These are phyloP conservation scores for Populus hybrid DNA, from an alignment of 441 rosid genomes.

Conservation along the genomic window DNA sequence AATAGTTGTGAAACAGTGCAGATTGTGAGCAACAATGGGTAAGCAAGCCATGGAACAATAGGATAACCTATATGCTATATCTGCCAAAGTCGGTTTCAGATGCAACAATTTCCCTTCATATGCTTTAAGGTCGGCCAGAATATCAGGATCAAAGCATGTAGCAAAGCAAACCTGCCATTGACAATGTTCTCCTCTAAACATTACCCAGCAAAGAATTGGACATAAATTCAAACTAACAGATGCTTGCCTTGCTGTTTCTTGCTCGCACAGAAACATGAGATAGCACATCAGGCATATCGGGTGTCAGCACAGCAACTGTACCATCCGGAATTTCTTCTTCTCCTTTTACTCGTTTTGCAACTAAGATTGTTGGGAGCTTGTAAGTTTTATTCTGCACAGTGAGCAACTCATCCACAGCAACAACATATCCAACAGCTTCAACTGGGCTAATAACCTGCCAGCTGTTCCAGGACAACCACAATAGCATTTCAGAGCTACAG, in stretches of 20 bases:
- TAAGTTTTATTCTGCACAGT: slow-evolving; percentile 60
- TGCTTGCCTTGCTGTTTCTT: slow-evolving; percentile 65
- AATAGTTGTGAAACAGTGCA: background rate
- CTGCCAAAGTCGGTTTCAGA: slow-evolving; percentile 70
- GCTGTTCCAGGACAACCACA: slow-evolving; percentile 44
- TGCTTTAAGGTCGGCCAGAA: slow-evolving; percentile 49
- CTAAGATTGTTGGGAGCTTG: slow-evolving; percentile 56
- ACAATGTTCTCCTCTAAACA: slow-evolving; percentile 3
- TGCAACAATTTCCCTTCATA: slow-evolving; percentile 67
- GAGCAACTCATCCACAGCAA: slow-evolving; percentile 50
- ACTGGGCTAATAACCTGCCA: slow-evolving; percentile 89
- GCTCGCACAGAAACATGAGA: slow-evolving; percentile 88
- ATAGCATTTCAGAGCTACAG: slow-evolving; percentile 25
- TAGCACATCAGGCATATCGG: slow-evolving; percentile 73
- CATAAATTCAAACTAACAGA: background rate
- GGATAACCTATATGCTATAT: slow-evolving; percentile 58
- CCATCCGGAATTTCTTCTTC: slow-evolving; percentile 87
- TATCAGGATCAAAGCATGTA: slow-evolving; percentile 70
- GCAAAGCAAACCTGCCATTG: slow-evolving; percentile 78
- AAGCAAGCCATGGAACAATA: slow-evolving; percentile 7
- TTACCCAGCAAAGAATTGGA: background rate
- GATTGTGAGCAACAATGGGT: background rate
- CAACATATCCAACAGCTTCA: slow-evolving; percentile 59
- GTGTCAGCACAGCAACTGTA: slow-evolving; percentile 77
- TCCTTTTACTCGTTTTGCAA: slow-evolving; percentile 65